These are phyloP conservation scores for Candida ortonii DNA, from an alignment of 805 yeast species.

Conservation along the genomic window DNA sequence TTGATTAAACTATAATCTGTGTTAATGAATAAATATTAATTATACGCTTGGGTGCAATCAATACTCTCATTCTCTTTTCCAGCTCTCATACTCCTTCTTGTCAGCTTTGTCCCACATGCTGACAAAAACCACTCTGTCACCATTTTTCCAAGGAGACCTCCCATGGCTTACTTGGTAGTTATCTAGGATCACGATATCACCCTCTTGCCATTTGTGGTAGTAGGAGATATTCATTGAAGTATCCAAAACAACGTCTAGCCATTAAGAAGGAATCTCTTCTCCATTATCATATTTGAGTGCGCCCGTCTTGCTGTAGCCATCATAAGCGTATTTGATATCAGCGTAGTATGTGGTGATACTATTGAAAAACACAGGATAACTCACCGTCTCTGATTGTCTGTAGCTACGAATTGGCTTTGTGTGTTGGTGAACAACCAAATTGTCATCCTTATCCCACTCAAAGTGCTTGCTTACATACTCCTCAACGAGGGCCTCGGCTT, in stretches of 20 bases:
- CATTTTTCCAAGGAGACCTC: constrained; percentile 30
- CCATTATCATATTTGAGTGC: constrained; percentile 24
- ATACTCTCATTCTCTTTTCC: too few species aligned
- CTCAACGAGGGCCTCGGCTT: constrained; percentile 26
- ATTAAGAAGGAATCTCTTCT: constrained; percentile 17
- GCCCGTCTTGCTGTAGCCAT: constrained; percentile 9
- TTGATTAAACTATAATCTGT: too few species aligned
- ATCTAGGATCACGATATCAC: constrained; percentile 36
- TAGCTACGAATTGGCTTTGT: constrained; percentile 24
- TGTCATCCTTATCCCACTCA: constrained; percentile 27
- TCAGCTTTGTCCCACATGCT: constrained; percentile 35
- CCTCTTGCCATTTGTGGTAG: constrained; percentile 31
- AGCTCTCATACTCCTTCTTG: constrained; percentile 23
- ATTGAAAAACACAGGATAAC: constrained; percentile 25
- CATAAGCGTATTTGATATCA: constrained; percentile 9
- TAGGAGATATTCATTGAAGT: constrained; percentile 25
- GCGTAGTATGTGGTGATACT: constrained; percentile 27
- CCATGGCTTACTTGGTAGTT: constrained; percentile 38
- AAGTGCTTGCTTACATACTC: constrained; percentile 26
- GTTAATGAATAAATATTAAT: too few species aligned
- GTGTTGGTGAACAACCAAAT: constrained; percentile 30
- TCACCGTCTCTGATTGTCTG: constrained; percentile 18
- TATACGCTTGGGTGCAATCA: too few species aligned
- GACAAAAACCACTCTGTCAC: constrained; percentile 33
- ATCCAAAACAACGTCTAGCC: constrained; percentile 20